Percentiles rank a stretch among this genome's conserved stretches.
Evolutionary conservation across 139 green algal genomes (phyloP).

Genomic region (Medakamo hakoo): DNA sequence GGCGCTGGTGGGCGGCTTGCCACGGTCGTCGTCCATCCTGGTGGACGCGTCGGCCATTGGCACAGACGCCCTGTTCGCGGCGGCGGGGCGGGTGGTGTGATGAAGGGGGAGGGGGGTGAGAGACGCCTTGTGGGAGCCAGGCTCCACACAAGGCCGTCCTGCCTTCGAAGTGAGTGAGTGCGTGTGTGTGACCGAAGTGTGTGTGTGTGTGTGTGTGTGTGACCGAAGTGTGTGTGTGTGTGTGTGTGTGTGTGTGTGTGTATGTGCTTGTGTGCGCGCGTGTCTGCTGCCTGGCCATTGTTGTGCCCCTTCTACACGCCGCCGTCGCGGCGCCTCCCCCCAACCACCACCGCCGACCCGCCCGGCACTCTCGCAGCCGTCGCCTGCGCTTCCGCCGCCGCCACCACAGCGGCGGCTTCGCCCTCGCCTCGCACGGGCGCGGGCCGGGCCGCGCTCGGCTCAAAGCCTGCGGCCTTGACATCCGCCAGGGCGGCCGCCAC

Average conservation of each 20-base stretch:
- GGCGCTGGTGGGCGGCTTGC: conserved; percentile 19
- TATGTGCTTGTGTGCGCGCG: not conserved
- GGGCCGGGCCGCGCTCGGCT: no score
- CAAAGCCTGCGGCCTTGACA: no score
- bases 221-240: not conserved
- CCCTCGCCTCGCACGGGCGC: no score
- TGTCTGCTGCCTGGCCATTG: not conserved
- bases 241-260: not conserved
- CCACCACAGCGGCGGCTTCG: not conserved
- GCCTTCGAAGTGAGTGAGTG: no score
- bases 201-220: not conserved
- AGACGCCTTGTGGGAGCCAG: no score
- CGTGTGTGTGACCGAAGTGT: not conserved
- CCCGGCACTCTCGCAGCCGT: not conserved
- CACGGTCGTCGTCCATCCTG: conserved; percentile 20
- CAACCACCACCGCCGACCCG: no score
- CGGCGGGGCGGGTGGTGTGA: not conserved
- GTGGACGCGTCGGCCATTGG: conserved; percentile 42
- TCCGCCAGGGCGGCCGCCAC: no score
- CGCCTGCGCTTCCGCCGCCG: not conserved
- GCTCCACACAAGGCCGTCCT: no score
- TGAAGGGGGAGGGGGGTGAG: not conserved
- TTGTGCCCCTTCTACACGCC: no score
- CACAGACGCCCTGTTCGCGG: conserved; percentile 36
- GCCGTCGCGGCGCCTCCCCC: no score